These are phyloP conservation scores for Abortiporus biennis DNA, from an alignment of 1,284 basidiomycete species.

Conservation along the genomic window DNA sequence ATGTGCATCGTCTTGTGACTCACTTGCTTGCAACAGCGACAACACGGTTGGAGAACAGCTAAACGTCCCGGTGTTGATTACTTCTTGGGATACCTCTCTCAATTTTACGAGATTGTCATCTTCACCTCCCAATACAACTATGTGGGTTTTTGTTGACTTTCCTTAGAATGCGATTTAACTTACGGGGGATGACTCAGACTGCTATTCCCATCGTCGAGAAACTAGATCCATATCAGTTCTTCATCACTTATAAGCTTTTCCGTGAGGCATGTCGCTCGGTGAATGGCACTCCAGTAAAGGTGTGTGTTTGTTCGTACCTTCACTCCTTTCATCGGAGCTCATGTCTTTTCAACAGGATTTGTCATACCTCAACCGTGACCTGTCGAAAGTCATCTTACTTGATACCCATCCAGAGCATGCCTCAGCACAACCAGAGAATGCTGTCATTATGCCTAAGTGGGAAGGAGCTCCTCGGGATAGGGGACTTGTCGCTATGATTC, in stretches of 20 bases:
- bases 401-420: conserved; percentile 83
- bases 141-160: conserved; percentile 42
- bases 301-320: conserved; percentile 20
- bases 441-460: conserved; percentile 85
- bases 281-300: conserved; percentile 80
- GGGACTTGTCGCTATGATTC: conserved; percentile 87
- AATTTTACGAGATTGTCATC: conserved; percentile 96
- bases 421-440: conserved; percentile 84
- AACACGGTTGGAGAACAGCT: conserved; percentile 86
- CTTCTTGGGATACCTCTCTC: conserved; percentile 93
- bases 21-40: conserved; percentile 45
- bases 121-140: conserved; percentile 92
- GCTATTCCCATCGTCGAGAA: conserved; percentile 90
- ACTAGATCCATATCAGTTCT: conserved; percentile 91
- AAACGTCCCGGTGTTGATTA: conserved; percentile 97
- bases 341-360: conserved; percentile 55
- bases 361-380: conserved; percentile 88
- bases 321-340: neutral
- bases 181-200: conserved; percentile 48
- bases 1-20: neutral
- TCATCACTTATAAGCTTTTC: conserved; percentile 86
- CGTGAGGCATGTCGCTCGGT: conserved; percentile 82
- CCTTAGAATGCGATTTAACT: neutral
- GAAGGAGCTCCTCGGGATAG: conserved; percentile 74
- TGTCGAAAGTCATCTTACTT: conserved; percentile 85